phyloP scores from a whole-genome alignment of 139 green algal genomes.

The Chlamydomonas sphaeroides region DNA sequence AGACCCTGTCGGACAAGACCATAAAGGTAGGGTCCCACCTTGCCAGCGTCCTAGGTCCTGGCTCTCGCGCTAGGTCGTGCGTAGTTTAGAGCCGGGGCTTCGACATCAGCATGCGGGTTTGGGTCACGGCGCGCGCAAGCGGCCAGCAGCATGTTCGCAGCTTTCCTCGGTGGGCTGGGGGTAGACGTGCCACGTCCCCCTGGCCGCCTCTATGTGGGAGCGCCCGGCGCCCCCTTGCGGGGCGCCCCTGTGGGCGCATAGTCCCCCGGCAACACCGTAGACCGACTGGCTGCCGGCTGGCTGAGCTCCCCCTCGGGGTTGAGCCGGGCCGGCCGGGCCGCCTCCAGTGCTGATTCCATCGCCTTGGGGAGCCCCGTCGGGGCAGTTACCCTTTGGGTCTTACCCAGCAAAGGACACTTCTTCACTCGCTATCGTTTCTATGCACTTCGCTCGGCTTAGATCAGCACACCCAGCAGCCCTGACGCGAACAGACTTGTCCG shows the following conservation, averaged over 20 bases:
- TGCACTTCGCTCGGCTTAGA: background rate
- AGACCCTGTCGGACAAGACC: conserved; percentile 52
- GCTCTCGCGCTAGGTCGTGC: too few species aligned
- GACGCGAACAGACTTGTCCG: too few species aligned
- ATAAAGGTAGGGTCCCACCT: conserved; percentile 66
- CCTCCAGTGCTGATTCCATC: conserved; percentile 71
- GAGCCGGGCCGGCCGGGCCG: background rate
- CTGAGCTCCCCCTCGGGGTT: background rate
- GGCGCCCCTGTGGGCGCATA: conserved; percentile 10
- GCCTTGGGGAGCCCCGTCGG: conserved; percentile 73
- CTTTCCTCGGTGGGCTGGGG: conserved; percentile 16
- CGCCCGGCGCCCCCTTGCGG: background rate
- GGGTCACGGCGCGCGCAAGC: too few species aligned
- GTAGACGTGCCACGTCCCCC: conserved; percentile 35
- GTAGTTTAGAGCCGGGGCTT: too few species aligned
- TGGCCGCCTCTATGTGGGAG: conserved; percentile 12
- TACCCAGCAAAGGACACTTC: conserved; percentile 69
- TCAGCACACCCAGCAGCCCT: too few species aligned
- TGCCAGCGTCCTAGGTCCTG: too few species aligned
- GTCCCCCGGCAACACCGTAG: conserved; percentile 33
- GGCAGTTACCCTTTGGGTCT: conserved; percentile 72
- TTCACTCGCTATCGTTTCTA: too few species aligned
- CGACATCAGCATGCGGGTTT: too few species aligned
- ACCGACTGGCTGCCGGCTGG: background rate
- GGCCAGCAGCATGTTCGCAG: too few species aligned